Base-by-base conservation (phyloP, 257 asterid genomes). In the Buddleja alternifolia region DNA sequence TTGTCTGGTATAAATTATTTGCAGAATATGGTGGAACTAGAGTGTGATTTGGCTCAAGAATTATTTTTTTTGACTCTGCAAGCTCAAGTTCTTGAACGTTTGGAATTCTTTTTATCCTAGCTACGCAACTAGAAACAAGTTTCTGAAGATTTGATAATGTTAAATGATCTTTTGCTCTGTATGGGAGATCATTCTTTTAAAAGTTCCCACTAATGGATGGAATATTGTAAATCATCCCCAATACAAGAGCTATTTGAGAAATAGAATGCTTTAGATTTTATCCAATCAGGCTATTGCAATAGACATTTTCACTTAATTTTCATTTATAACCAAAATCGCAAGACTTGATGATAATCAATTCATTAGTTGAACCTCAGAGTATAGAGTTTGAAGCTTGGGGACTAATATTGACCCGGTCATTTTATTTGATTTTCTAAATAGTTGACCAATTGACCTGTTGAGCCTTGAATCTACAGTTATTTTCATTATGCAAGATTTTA, bases 1-100 rank as follows among this genome's bases (percentile, higher is more conserved):
- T 36, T 25, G 10, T 52, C 3, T 8, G n/a, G 19, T 20, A 8
- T 20, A 20, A 17, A 65, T 10, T 15, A 10, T 48, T 1, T 15
- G 10, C n/a, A 17, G 52, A 40, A 66, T 51, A 34, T 15, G 7
- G 20, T 50, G 51, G 20, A 51, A 11, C 20, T 48, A 36, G 15
- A n/a, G n/a, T 20, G 52, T 21, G 11, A 0, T 44, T 45, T 24
- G 3, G 9, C 23, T 14, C 19, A 17, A 62, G 55, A n/a, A n/a
- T n/a, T n/a, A n/a, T 24, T 62, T 62, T 42, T 23, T 62, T 25
- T 20, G 41, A 21, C n/a, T n/a, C n/a, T n/a, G n/a, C n/a, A n/a
- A n/a, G n/a, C n/a, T n/a, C n/a, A n/a, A n/a, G n/a, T n/a, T n/a
- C n/a, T n/a, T n/a, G n/a, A n/a, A n/a, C n/a, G n/a, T n/a, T n/a